Evolutionary conservation across 495 filamentous ascomycete genomes (phyloP), one percentile per base, ranked within the genome.

Genomic region (Annulohypoxylon moriforme): DNA sequence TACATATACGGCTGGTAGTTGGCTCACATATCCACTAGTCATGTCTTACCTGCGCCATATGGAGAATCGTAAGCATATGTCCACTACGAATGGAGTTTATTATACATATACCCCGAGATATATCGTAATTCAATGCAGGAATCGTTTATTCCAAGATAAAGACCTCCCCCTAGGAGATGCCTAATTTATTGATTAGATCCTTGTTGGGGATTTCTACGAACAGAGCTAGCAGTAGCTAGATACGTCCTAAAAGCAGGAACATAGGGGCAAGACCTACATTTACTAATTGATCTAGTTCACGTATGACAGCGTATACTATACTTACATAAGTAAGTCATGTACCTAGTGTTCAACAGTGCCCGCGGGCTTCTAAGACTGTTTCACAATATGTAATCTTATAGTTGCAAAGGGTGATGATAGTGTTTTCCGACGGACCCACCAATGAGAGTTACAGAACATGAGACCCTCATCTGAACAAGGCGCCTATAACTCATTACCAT

Each of bases 381-480:
- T 49, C 10, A 49, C 7, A 18, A 25, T 13, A 49, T 24, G 46
- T 8, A 20, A 22, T 22, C 42, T 47, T 18, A 10, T 47, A 42
- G 38, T 20, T 47, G 42, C 7, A 22, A 13, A 7, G 20, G 14
- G 20, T 22, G n/a, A 33, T 57, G 24, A 11, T 56, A 14, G 2
- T 33, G n/a, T 33, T 49, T 24, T 22, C n/a, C 38, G 22, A 22
- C 13, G 18, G 11, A 1, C 8, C 40, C 36, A 31, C 57, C 57
- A 44, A 60, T 25, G 38, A 16, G 56, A n/a, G 6, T 2, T 25
- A 33, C 56, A 59, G 33, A 40, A 40, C 0, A 60, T 36, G 22
- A 59, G 36, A 20, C 22, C n/a, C n/a, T 60, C 58, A 60, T 60
- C 38, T 29, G 2, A 60, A 29, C 22, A 60, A 44, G 22, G 34